Percentiles rank a stretch among this genome's conserved stretches.
Conservation (phyloP, 345 rosid genomes). For the Salix viminalis region DNA sequence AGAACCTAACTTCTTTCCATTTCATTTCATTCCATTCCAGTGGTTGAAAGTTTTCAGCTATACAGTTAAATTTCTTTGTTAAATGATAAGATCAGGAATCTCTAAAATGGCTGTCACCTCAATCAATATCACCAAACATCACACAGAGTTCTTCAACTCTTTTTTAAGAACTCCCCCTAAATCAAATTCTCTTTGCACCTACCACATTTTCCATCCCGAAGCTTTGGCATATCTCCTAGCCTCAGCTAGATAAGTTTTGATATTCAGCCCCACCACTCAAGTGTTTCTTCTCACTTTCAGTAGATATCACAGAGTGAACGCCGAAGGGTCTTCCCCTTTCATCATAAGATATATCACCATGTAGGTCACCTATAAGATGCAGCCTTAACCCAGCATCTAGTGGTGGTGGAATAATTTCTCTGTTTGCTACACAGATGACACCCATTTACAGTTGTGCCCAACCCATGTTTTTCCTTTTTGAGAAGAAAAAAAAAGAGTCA, state of each 20-base stretch:
- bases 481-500: not conserved
- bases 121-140: slow-evolving; percentile 6
- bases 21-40: not conserved
- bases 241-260: slow-evolving; percentile 6
- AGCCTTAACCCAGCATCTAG: slow-evolving; percentile 33
- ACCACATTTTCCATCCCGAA: not conserved
- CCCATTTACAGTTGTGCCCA: slow-evolving; percentile 1
- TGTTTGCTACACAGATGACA: not conserved
- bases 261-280: slow-evolving; percentile 28
- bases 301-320: slow-evolving; percentile 6
- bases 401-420: slow-evolving; percentile 6
- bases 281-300: slow-evolving; percentile 9
- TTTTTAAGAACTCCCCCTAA: not conserved
- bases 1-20: slow-evolving; percentile 1
- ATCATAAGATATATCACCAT: slow-evolving; percentile 32
- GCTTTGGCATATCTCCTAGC: slow-evolving; percentile 15
- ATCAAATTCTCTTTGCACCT: slow-evolving; percentile 6
- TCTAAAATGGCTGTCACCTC: slow-evolving; percentile 19
- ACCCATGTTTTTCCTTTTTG: not conserved
- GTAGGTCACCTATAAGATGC: slow-evolving; percentile 37
- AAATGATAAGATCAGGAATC: slow-evolving; percentile 8
- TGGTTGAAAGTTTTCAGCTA: not conserved
- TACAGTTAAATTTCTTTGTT: not conserved
- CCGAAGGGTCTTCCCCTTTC: slow-evolving; percentile 18
- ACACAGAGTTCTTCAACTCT: not conserved